Conservation (phyloP, 352 stramenopile genomes). For the Phytophthora parvispora region DNA sequence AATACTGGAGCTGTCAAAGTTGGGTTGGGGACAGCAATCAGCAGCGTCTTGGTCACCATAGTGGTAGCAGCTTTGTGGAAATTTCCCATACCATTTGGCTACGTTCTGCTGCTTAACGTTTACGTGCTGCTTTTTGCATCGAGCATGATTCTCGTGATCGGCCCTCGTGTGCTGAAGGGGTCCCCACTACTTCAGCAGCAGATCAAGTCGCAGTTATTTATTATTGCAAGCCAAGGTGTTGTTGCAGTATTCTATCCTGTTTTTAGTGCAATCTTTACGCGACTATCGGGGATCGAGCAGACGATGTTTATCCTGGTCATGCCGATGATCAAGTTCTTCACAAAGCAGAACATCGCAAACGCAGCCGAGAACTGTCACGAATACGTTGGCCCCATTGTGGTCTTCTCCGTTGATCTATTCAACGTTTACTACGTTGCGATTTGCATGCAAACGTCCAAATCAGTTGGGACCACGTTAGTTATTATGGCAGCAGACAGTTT, state of each 20-base stretch:
- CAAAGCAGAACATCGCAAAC: slow-evolving; percentile 23
- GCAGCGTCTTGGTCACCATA: slow-evolving; percentile 7
- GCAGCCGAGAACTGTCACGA: slow-evolving; percentile 18
- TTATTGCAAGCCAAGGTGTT: slow-evolving; percentile 16
- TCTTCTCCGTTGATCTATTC: slow-evolving; percentile 39
- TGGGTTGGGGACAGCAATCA: slow-evolving; percentile 3
- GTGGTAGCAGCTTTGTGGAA: slow-evolving; percentile 6
- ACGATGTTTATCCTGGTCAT: slow-evolving; percentile 9
- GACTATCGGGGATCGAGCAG: slow-evolving; percentile 7
- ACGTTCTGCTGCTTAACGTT: not conserved
- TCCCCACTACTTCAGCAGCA: slow-evolving; percentile 4
- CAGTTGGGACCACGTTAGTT: slow-evolving; percentile 1
- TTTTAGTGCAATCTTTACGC: slow-evolving; percentile 23
- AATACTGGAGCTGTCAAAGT: slow-evolving; percentile 5
- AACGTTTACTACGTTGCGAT: slow-evolving; percentile 34
- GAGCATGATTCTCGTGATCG: slow-evolving; percentile 11
- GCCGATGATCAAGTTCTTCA: slow-evolving; percentile 23
- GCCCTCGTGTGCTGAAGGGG: not conserved
- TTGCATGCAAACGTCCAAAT: slow-evolving; percentile 32
- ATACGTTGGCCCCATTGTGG: slow-evolving; percentile 17
- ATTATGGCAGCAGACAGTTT: slow-evolving; percentile 6
- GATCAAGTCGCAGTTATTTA: slow-evolving; percentile 4
- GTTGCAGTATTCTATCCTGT: slow-evolving; percentile 13
- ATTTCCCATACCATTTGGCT: slow-evolving; percentile 33
- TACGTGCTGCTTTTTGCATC: slow-evolving; percentile 10